These are phyloP conservation scores for Diaporthe citriasiana DNA, from an alignment of 2,329 filamentous ascomycete species.

Conservation along the genomic window DNA sequence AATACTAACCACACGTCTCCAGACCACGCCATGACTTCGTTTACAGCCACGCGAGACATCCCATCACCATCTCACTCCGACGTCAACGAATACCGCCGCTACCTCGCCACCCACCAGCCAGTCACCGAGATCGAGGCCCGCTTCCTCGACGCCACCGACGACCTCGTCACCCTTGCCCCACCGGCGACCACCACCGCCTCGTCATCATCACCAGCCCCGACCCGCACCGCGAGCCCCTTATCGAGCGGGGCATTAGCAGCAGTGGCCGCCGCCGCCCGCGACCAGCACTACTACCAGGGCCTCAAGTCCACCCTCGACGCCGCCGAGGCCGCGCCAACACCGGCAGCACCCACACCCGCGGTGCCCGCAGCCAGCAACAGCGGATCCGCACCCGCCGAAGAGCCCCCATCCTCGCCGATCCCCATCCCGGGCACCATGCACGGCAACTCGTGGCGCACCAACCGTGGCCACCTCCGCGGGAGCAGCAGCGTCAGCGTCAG, in stretches of 20 bases:
- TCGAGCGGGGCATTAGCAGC: not conserved
- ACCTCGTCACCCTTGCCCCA: conserved; percentile 63
- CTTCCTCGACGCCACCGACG: conserved; percentile 69
- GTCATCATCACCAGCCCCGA: not conserved
- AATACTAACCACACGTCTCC: conserved; percentile 37
- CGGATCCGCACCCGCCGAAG: not conserved
- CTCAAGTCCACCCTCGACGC: not conserved
- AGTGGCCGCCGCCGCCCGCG: not conserved
- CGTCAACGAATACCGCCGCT: conserved; percentile 63
- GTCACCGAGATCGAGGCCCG: conserved; percentile 70
- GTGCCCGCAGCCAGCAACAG: not conserved
- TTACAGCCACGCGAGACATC: conserved; percentile 65
- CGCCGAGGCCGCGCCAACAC: conserved; percentile 15
- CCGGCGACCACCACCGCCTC: conserved; percentile 19
- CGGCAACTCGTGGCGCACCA: conserved; percentile 39
- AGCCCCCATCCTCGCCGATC: not conserved
- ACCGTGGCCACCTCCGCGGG: conserved; percentile 33
- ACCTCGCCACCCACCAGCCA: conserved; percentile 66
- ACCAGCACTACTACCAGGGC: conserved; percentile 31
- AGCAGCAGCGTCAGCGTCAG: conserved; percentile 35
- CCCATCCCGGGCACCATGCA: conserved; percentile 40
- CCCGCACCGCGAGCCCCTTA: conserved; percentile 37
- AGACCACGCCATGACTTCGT: conserved; percentile 74
- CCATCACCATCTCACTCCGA: conserved; percentile 61
- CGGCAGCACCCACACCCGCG: not conserved